Conservation (phyloP, 306 rosid species). For the barrel medic (Medicago truncatula) region DNA sequence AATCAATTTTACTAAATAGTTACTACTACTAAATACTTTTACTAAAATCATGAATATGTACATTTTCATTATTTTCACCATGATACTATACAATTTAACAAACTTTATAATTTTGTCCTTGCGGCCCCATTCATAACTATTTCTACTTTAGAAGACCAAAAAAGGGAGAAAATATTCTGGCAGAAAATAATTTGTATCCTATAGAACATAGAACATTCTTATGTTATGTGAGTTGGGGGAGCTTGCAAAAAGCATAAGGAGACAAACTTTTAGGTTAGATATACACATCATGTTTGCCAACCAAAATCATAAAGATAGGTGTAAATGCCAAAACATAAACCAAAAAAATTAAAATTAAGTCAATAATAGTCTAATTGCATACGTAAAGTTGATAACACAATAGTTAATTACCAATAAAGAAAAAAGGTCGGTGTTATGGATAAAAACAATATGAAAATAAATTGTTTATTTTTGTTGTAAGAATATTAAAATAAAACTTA, state of each 20-base stretch:
- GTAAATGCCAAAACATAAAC: constrained; percentile 18
- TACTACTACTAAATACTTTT: no score
- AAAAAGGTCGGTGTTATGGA: constrained; percentile 8
- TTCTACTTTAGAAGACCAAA: constrained; percentile 38
- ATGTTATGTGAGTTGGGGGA: constrained; percentile 21
- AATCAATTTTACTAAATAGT: no score
- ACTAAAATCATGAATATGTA: no score
- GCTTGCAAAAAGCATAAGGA: constrained; percentile 35
- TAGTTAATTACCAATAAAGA: background rate
- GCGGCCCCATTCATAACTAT: constrained; percentile 1
- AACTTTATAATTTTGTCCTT: background rate
- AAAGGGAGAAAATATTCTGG: constrained; percentile 37
- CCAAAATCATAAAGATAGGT: background rate
- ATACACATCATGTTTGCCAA: constrained; percentile 38
- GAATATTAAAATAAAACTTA: background rate
- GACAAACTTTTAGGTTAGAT: constrained; percentile 36
- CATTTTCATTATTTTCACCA: no score
- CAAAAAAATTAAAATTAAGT: background rate
- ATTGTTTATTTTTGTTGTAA: background rate
- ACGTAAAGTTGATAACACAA: constrained; percentile 2
- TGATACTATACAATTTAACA: background rate
- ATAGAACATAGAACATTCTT: constrained; percentile 39
- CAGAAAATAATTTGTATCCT: constrained; percentile 26
- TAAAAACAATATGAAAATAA: background rate
- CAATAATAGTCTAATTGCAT: constrained; percentile 2